A percentile compares a stretch with the other conserved stretches of the same genome.
phyloP scores from a whole-genome alignment of 805 yeast species.

The Metschnikowia shivogae region DNA sequence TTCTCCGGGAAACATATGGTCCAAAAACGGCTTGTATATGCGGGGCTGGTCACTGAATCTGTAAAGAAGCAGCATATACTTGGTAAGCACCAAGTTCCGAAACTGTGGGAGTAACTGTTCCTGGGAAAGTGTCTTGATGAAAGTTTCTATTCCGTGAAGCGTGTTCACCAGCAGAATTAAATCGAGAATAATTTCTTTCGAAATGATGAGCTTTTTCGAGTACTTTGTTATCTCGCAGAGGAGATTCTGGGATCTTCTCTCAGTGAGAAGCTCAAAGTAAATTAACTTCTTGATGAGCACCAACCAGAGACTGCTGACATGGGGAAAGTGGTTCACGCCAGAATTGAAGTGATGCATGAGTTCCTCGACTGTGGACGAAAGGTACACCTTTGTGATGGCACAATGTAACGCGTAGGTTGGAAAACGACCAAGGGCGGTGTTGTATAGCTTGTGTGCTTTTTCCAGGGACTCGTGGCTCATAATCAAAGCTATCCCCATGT shows the following conservation, averaged over 20 bases:
- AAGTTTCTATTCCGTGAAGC: conserved; percentile 20
- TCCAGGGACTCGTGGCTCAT: conserved; percentile 21
- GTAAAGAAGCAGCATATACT: conserved; percentile 23
- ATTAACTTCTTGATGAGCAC: conserved; percentile 30
- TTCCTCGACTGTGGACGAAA: conserved; percentile 33
- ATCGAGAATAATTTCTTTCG: conserved; percentile 29
- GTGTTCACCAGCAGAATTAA: conserved; percentile 29
- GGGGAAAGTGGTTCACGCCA: conserved; percentile 20
- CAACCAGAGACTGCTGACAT: conserved; percentile 33
- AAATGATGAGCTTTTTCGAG: conserved; percentile 22
- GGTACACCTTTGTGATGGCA: conserved; percentile 23
- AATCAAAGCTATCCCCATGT: conserved; percentile 36
- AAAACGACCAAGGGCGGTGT: conserved; percentile 24
- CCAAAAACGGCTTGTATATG: conserved; percentile 15
- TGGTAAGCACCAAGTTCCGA: conserved; percentile 22
- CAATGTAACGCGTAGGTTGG: conserved; percentile 23
- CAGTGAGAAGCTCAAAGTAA: conserved; percentile 31
- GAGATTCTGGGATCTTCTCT: conserved; percentile 24
- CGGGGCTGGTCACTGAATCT: conserved; percentile 11
- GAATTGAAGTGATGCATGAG: conserved; percentile 32
- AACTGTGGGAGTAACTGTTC: conserved; percentile 14
- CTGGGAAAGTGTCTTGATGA: conserved; percentile 15
- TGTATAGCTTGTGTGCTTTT: conserved; percentile 26
- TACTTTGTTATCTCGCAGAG: conserved; percentile 23
- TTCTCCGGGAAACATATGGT: conserved; percentile 5